Percentiles rank a stretch among this genome's conserved stretches.
phyloP scores from a whole-genome alignment of 805 yeast genomes.

The Debaryomyces hansenii region DNA sequence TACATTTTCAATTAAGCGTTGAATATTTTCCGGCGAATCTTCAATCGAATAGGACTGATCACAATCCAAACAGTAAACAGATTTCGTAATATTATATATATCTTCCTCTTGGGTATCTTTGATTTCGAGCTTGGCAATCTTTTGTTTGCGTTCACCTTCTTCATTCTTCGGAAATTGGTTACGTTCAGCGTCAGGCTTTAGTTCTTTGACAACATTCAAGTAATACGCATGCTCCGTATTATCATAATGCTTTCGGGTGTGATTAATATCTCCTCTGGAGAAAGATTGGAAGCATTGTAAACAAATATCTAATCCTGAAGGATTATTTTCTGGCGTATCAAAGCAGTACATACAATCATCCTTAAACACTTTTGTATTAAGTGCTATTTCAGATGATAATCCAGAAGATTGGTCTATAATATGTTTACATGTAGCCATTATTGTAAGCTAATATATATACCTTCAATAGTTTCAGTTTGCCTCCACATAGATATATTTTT shows the following conservation, averaged over 20 bases:
- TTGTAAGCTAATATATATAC: background rate
- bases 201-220: constrained; percentile 56
- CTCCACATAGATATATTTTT: background rate
- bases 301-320: constrained; percentile 71
- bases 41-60: constrained; percentile 25
- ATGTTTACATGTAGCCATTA: constrained; percentile 1
- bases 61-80: constrained; percentile 39
- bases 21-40: constrained; percentile 20
- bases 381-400: constrained; percentile 19
- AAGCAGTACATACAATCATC: constrained; percentile 92
- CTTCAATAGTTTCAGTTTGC: background rate
- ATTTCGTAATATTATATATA: constrained; percentile 47
- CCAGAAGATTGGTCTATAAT: constrained; percentile 6
- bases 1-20: constrained; percentile 42
- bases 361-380: constrained; percentile 53
- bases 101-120: constrained; percentile 64
- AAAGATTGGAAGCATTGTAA: constrained; percentile 72
- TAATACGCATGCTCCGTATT: constrained; percentile 55
- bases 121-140: constrained; percentile 67
- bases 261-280: constrained; percentile 47
- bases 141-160: constrained; percentile 32
- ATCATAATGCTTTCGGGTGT: constrained; percentile 56
- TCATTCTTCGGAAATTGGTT: constrained; percentile 11
- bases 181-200: constrained; percentile 41
- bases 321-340: constrained; percentile 56